Evolutionary conservation across 169 alveolate species (phyloP).

Genomic region (Sarcocystis neurona): DNA sequence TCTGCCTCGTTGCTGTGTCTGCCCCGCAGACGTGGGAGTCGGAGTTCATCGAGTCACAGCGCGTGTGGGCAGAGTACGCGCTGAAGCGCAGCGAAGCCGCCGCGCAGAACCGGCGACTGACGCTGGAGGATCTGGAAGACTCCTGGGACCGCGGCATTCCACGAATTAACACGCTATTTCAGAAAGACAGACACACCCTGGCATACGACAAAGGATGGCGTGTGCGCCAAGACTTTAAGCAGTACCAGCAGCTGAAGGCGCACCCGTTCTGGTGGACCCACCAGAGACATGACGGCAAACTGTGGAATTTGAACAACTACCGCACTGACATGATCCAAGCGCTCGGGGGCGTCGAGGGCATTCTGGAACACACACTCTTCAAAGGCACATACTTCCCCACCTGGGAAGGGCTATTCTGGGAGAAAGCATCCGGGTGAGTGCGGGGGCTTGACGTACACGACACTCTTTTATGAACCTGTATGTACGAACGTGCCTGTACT

Average conservation of each 20-base stretch:
- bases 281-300: slow-evolving; percentile 99
- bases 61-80: slow-evolving; percentile 99
- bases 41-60: slow-evolving; percentile 98
- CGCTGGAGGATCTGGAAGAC: slow-evolving; percentile 99
- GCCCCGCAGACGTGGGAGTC: slow-evolving; percentile 98
- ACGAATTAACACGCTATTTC: slow-evolving; percentile 99
- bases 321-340: slow-evolving; percentile 99
- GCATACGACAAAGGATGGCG: slow-evolving; percentile 99
- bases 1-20: not conserved
- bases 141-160: slow-evolving; percentile 99
- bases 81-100: slow-evolving; percentile 98
- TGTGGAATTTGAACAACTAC: slow-evolving; percentile 99
- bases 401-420: slow-evolving; percentile 99
- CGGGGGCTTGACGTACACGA: not conserved
- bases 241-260: slow-evolving; percentile 93
- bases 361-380: slow-evolving; percentile 99
- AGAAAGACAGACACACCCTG: slow-evolving; percentile 98
- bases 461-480: too few relatives aligned
- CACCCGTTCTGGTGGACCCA: slow-evolving; percentile 99
- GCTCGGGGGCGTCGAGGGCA: slow-evolving; percentile 99
- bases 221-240: slow-evolving; percentile 97
- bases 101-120: slow-evolving; percentile 97
- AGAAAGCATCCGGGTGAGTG: slow-evolving; percentile 93
- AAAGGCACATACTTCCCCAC: slow-evolving; percentile 99
- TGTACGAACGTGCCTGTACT: too few relatives aligned